Evolutionary conservation across 2,329 filamentous ascomycete genomes (phyloP).

Genomic region (Sarocladium kiliense): DNA sequence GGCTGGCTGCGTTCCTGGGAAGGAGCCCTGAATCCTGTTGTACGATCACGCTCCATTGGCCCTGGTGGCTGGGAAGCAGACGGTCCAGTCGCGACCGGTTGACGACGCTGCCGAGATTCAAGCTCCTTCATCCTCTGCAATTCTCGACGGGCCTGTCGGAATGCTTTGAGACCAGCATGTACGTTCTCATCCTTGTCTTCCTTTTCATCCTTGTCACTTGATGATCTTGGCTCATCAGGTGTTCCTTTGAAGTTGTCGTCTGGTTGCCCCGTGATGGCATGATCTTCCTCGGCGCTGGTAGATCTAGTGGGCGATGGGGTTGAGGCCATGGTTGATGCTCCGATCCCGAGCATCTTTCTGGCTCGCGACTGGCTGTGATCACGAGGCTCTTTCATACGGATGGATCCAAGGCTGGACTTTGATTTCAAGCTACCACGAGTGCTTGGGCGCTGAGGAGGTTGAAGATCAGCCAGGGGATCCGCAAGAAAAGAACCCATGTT

Average conservation of each 20-base stretch:
- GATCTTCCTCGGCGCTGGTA: background rate
- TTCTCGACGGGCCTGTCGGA: conserved; percentile 52
- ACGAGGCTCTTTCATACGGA: conserved; percentile 39
- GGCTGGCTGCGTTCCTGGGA: conserved; percentile 41
- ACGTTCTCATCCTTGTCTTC: conserved; percentile 29
- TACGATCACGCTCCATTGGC: conserved; percentile 19
- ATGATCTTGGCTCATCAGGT: conserved; percentile 28
- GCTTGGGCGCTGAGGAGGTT: conserved; percentile 37
- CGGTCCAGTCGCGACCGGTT: conserved; percentile 5
- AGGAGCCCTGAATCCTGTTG: conserved; percentile 27
- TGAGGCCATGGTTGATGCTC: conserved; percentile 34
- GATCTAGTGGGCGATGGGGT: conserved; percentile 28
- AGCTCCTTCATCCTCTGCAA: conserved; percentile 51
- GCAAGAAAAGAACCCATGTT: conserved; percentile 35
- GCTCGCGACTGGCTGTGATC: conserved; percentile 45
- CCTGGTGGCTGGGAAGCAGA: conserved; percentile 9
- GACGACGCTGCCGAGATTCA: conserved; percentile 37
- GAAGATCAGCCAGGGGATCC: conserved; percentile 27
- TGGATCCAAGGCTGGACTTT: conserved; percentile 64
- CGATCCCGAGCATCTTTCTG: conserved; percentile 57
- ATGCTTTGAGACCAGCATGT: conserved; percentile 50
- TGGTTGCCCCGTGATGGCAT: background rate
- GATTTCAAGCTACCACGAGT: conserved; percentile 59
- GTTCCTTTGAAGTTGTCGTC: background rate
- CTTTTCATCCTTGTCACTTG: conserved; percentile 13